phyloP scores from a whole-genome alignment of 2,329 filamentous ascomycete genomes.

The Hypoxylon sp. region DNA sequence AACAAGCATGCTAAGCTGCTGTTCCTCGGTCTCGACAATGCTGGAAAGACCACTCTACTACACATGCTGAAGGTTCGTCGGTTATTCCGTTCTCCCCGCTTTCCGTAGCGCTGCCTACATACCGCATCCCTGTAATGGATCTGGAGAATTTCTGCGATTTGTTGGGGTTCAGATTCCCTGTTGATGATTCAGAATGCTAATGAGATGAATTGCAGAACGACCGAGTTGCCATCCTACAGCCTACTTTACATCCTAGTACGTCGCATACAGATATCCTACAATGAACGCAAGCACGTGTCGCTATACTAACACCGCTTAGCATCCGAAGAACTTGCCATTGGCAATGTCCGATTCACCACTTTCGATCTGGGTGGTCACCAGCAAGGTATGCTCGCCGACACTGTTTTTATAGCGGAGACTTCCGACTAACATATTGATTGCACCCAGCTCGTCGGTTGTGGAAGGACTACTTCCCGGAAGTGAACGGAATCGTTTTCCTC shows the following conservation, averaged over 20 bases:
- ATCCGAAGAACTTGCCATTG: slow-evolving; percentile 92
- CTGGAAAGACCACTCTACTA: slow-evolving; percentile 92
- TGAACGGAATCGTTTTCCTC: slow-evolving; percentile 96
- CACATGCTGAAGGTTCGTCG: slow-evolving; percentile 91
- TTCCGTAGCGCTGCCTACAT: slow-evolving; percentile 21
- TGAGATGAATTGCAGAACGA: slow-evolving; percentile 75
- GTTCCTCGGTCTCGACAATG: slow-evolving; percentile 94
- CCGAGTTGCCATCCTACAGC: slow-evolving; percentile 90
- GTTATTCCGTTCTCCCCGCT: slow-evolving; percentile 29
- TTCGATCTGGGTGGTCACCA: slow-evolving; percentile 95
- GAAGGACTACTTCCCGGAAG: slow-evolving; percentile 98
- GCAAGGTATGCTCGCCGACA: slow-evolving; percentile 73
- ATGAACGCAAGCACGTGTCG: slow-evolving; percentile 45
- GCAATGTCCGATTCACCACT: slow-evolving; percentile 94
- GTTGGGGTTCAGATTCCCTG: slow-evolving; percentile 17
- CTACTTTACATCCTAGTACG: slow-evolving; percentile 91
- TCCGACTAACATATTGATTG: slow-evolving; percentile 11
- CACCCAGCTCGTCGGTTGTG: slow-evolving; percentile 85
- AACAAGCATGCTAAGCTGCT: slow-evolving; percentile 98
- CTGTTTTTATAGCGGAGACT: background rate
- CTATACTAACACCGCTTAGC: slow-evolving; percentile 63
- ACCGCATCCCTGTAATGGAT: slow-evolving; percentile 3
- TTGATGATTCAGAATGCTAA: slow-evolving; percentile 24
- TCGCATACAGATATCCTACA: slow-evolving; percentile 45
- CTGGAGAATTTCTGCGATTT: slow-evolving; percentile 13